Evolutionary conservation across 2,329 filamentous ascomycete genomes (phyloP), one percentile per base, ranked within the genome.

Genomic region (Colletotrichum orchidophilum): DNA sequence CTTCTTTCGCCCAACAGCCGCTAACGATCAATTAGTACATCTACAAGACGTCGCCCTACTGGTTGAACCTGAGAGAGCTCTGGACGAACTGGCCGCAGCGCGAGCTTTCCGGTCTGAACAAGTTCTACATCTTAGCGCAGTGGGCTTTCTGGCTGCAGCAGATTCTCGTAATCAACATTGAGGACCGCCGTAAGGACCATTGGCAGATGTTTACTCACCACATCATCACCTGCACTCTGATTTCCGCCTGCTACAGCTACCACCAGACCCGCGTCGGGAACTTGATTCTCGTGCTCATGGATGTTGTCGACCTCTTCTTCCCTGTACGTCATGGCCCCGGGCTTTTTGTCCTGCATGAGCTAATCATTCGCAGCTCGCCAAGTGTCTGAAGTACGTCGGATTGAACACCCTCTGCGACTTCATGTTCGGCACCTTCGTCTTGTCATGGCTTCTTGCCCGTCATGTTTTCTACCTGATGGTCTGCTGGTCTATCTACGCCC

Each of bases 171-270:
- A 94, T 98, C 80, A 93, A 98, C 82, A 95, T 98, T 71, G 96
- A 99, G 82, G 94, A 97, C 83, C 91, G 93, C 75, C 90, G 96
- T 77, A 98, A 98, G 84, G 96, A 99, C 77, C 93, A 98, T 82
- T 93, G 91, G 85, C 96, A 98, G 82, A 98, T 98, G 96, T 91
- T 98, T 75, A 92, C 91, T 21, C 96, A 98, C 81, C 96, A 99
- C 83, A 89, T 98, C 79, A 91, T 98, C 79, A 99, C 96, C 24
- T 94, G 92, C 77, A 85, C 87, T 5, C 90, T 99, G 54, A 91
- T 99, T 74, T 91, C 91, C 68, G 88, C 91, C 35, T 96, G 93
- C 74, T 98, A 98, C 80, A 89, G 91, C 75, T 97, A 97, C 80
- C 92, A 96, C 78, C 91, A 94, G 78, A 97, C 93, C 67, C 92